Conservation (phyloP, 148 eudicot genomes). For the Vaccinium macrocarpon region DNA sequence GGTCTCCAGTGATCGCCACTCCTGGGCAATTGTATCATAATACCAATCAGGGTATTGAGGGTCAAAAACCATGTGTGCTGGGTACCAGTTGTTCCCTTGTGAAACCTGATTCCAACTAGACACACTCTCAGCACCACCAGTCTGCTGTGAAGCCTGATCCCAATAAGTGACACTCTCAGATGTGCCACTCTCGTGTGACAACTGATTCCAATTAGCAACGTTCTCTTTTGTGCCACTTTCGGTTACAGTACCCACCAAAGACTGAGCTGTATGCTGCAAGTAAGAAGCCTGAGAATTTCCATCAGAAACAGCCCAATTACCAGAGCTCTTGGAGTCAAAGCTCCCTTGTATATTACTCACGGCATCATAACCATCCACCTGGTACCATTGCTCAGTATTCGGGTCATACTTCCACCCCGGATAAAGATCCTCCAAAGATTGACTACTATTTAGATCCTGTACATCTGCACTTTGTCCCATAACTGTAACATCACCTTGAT, state of each 20-base stretch:
- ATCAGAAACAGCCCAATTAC: slow-evolving; percentile 27
- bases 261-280: slow-evolving; percentile 54
- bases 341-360: slow-evolving; percentile 32
- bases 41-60: slow-evolving; percentile 88
- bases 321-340: slow-evolving; percentile 16
- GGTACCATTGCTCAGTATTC: slow-evolving; percentile 73
- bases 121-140: slow-evolving; percentile 24
- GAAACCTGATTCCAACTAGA: slow-evolving; percentile 48
- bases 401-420: slow-evolving; percentile 84
- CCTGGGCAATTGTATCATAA: slow-evolving; percentile 59
- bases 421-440: slow-evolving; percentile 71
- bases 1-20: slow-evolving; percentile 64
- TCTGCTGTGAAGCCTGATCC: slow-evolving; percentile 49
- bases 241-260: slow-evolving; percentile 35
- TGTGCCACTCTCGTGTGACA: slow-evolving; percentile 32
- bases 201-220: slow-evolving; percentile 54
- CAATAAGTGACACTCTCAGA: slow-evolving; percentile 47
- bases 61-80: slow-evolving; percentile 72
- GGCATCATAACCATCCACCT: slow-evolving; percentile 51
- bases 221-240: slow-evolving; percentile 42
- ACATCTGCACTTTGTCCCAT: slow-evolving; percentile 33
- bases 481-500: slow-evolving; percentile 24
- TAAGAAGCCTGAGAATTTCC: slow-evolving; percentile 40
- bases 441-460: slow-evolving; percentile 41
- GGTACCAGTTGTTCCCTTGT: slow-evolving; percentile 45